Conservation (phyloP, 768 basidiomycete genomes). For the Russula foetens region DNA sequence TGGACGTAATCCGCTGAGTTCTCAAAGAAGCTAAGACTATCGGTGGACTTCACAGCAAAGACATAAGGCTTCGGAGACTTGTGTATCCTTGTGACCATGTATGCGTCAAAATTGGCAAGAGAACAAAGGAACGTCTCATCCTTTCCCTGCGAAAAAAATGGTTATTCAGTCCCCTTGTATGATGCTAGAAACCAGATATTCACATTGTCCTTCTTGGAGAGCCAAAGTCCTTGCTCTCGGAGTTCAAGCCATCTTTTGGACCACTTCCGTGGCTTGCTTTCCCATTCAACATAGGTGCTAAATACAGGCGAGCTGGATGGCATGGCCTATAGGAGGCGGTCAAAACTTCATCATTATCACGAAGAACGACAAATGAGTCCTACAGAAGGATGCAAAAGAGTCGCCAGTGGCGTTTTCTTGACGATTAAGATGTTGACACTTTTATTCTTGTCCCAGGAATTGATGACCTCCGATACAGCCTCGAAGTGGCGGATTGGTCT, state of each 20-base stretch:
- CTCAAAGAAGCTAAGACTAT: conserved; percentile 81
- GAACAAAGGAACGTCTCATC: conserved; percentile 79
- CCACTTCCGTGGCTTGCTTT: conserved; percentile 92
- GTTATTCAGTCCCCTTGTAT: not conserved
- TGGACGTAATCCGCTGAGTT: conserved; percentile 84
- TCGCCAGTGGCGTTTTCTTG: conserved; percentile 61
- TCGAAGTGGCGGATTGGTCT: conserved; percentile 88
- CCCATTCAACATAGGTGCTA: conserved; percentile 76
- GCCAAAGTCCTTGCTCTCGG: conserved; percentile 76
- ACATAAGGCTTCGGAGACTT: conserved; percentile 80
- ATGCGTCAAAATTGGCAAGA: conserved; percentile 84
- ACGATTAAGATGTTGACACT: conserved; percentile 73
- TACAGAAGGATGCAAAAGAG: conserved; percentile 51
- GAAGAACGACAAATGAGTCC: conserved; percentile 22
- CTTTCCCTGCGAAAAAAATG: conserved; percentile 57
- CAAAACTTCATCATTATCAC: conserved; percentile 5
- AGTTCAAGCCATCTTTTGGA: conserved; percentile 85
- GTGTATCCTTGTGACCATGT: conserved; percentile 64
- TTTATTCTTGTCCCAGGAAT: conserved; percentile 84
- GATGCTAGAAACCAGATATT: conserved; percentile 22
- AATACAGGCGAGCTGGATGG: conserved; percentile 37
- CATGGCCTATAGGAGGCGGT: conserved; percentile 36
- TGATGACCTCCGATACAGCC: conserved; percentile 64
- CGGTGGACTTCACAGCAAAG: conserved; percentile 85
- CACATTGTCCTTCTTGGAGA: conserved; percentile 87